phyloP scores from a whole-genome alignment of 345 rosid genomes.

The Ceriops tagal region DNA sequence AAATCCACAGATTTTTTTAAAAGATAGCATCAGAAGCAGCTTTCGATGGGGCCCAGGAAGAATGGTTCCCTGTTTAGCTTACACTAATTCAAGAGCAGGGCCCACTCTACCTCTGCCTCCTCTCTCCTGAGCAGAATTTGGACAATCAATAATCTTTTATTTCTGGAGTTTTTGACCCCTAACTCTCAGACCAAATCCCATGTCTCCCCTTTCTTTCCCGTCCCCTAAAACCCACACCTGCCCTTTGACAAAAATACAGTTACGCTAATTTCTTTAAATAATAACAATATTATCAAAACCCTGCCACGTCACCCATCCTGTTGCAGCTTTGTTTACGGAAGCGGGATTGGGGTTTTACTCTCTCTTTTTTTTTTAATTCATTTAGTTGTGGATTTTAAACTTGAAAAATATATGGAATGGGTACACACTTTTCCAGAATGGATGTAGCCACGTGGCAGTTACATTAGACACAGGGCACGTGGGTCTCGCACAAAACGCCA shows the following conservation, averaged over 20 bases:
- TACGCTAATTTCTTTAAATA: background rate
- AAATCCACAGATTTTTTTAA: no score
- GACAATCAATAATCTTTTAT: constrained; percentile 20
- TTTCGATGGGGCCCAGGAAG: constrained; percentile 17
- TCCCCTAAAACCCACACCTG: background rate
- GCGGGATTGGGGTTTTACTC: no score
- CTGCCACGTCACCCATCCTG: no score
- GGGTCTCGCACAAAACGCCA: background rate
- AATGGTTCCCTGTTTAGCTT: constrained; percentile 26
- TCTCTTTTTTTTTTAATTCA: no score
- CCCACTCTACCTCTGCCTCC: constrained; percentile 34
- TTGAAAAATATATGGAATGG: background rate
- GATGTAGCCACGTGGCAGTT: constrained; percentile 7
- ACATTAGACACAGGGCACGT: background rate
- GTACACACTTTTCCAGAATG: background rate
- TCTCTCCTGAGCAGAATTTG: constrained; percentile 21
- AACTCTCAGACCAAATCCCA: constrained; percentile 35
- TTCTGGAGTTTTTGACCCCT: constrained; percentile 26
- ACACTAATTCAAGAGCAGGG: constrained; percentile 24
- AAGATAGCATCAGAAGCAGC: no score
- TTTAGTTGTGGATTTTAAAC: no score
- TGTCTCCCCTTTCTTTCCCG: background rate
- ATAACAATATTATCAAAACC: background rate
- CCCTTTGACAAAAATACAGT: background rate
- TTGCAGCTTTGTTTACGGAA: no score